Percentiles rank a stretch among this genome's conserved stretches.
Conservation (phyloP, 345 rosid genomes). For the Laguncularia racemosa region DNA sequence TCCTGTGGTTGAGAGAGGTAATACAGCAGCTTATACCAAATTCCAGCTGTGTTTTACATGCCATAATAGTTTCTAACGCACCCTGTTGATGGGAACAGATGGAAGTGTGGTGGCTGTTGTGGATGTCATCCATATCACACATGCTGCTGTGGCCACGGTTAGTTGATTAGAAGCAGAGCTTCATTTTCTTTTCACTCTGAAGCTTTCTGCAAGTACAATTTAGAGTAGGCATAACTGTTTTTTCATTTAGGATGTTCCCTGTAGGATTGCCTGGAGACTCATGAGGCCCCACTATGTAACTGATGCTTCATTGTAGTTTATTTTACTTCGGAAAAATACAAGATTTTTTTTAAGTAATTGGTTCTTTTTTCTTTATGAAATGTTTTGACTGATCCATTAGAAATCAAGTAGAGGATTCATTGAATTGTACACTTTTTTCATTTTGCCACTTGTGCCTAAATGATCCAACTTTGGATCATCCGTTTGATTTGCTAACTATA, state of each 20-base stretch:
- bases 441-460: no score
- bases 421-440: no score
- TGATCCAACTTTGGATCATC: no score
- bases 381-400: no score
- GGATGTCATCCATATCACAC: slow-evolving; percentile 84
- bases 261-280: neutral
- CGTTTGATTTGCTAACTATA: no score
- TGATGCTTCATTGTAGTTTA: no score
- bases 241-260: neutral
- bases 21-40: neutral
- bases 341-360: no score
- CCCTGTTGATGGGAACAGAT: slow-evolving; percentile 39
- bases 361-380: no score
- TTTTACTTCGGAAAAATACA: no score
- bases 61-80: slow-evolving; percentile 12
- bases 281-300: no score
- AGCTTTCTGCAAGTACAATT: neutral
- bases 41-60: neutral
- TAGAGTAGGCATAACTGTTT: neutral
- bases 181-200: neutral
- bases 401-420: no score
- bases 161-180: slow-evolving; percentile 17
- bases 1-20: slow-evolving; percentile 87
- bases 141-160: slow-evolving; percentile 96
- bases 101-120: slow-evolving; percentile 76